These are phyloP conservation scores for Achaetomium macrosporum DNA, from an alignment of 2,329 filamentous ascomycete species.

Conservation along the genomic window DNA sequence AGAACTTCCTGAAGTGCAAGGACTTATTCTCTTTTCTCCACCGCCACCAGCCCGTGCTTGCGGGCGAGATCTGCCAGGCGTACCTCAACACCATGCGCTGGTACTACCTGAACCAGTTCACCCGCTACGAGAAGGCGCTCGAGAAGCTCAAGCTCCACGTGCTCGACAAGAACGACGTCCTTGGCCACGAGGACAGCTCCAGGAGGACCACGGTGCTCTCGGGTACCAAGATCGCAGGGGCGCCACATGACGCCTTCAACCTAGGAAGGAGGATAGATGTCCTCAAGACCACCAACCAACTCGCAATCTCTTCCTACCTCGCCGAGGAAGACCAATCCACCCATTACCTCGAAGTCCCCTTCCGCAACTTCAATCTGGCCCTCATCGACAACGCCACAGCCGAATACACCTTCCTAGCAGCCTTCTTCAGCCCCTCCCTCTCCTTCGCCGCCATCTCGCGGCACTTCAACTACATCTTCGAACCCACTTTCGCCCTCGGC, in stretches of 20 bases:
- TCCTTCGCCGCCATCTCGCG: conserved; percentile 72
- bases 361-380: conserved; percentile 91
- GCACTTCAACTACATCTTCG: conserved; percentile 83
- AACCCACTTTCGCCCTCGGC: conserved; percentile 81
- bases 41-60: conserved; percentile 73
- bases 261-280: conserved; percentile 81
- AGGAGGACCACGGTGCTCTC: conserved; percentile 58
- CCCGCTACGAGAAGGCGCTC: conserved; percentile 76
- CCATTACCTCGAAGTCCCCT: conserved; percentile 85
- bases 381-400: conserved; percentile 89
- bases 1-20: conserved; percentile 82
- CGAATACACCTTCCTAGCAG: conserved; percentile 88
- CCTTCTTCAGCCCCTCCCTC: conserved; percentile 77
- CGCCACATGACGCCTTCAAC: conserved; percentile 80
- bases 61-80: conserved; percentile 83
- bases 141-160: conserved; percentile 78
- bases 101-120: conserved; percentile 93
- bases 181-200: conserved; percentile 70
- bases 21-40: conserved; percentile 83
- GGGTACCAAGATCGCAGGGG: conserved; percentile 44
- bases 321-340: conserved; percentile 82
- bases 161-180: conserved; percentile 75
- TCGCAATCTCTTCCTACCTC: conserved; percentile 78
- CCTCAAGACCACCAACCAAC: conserved; percentile 65
- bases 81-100: conserved; percentile 99